Evolutionary conservation across 2,329 filamentous ascomycete genomes (phyloP).

Genomic region (Diaporthe ilicicola): DNA sequence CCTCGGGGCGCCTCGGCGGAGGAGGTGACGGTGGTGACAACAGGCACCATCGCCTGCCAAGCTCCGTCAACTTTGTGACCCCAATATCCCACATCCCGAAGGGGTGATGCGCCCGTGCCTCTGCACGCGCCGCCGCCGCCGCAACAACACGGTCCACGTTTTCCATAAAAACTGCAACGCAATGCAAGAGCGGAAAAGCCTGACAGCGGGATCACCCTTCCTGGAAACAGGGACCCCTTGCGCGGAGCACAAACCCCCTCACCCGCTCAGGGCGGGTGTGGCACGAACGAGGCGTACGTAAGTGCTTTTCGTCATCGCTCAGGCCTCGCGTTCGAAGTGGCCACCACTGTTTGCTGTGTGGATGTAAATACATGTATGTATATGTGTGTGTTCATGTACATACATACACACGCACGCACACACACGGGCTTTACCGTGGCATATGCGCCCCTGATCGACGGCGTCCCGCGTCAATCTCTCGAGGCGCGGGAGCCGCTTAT

Average conservation of each 20-base stretch:
- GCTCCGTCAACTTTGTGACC: conserved; percentile 6
- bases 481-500: neutral
- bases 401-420: neutral
- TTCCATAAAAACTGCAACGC: too few species aligned
- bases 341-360: neutral
- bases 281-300: neutral
- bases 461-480: neutral
- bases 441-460: too few species aligned
- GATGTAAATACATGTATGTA: too few species aligned
- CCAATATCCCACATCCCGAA: neutral
- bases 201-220: too few species aligned
- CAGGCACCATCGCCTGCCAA: neutral
- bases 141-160: too few species aligned
- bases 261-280: too few species aligned
- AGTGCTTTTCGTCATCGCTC: neutral
- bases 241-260: too few species aligned
- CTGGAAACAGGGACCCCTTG: too few species aligned
- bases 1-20: neutral
- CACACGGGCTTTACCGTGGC: neutral
- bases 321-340: neutral
- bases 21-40: neutral
- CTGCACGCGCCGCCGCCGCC: neutral
- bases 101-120: too few species aligned
- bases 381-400: neutral
- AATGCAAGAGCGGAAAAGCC: too few species aligned